Base-by-base conservation (phyloP, 495 filamentous ascomycete genomes). In the Daldinia caldariorum region DNA sequence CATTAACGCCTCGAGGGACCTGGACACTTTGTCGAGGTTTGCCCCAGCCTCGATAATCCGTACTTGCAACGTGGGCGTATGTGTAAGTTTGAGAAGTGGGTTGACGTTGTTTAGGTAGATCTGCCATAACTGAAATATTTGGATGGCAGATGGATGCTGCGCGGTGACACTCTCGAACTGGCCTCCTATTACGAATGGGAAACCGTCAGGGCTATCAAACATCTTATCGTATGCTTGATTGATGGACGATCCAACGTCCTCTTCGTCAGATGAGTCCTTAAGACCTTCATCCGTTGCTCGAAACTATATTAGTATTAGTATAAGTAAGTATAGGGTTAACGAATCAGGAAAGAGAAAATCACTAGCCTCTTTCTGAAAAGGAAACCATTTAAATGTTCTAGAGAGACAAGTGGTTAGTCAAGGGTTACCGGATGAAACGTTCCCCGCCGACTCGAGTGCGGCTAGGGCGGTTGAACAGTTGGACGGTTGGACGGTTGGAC, bases 61-160 rank as follows among this genome's bases (percentile, higher is more conserved):
- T 38, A 80, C 79, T 73, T 89, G 87, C 12, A 89, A 69, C 13
- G 88, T 90, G 2, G 89, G 88, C 0, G 82, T 84, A 78, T 93
- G 90, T 18, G 88, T 83, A 26, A 92, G 76, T 70, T 91, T 92
- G 14, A 86, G 83, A n/a, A 93, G 72, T 1, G 90, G 89, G 73
- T 92, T 88, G 73, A 92, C 85, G 76, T 90, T 90, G 59, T 83
- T 83, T 49, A 91, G 82, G 72, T 89, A 92, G 0, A 85, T 84
- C 71, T 92, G 89, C 91, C 91, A 93, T 18, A 94, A 75, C 68
- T 88, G 85, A 69, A 93, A 89, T 20, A 93, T 89, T 61, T 93
- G 90, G 58, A 92, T 83, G 6, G 88, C 78, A 4, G 77, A 76
- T 0, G 91, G 91, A 79, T 94, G 91, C n/a, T 88, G 74, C 47